Evolutionary conservation across 169 alveolate species (phyloP).

Genomic region (Amoebophrya sp.): DNA sequence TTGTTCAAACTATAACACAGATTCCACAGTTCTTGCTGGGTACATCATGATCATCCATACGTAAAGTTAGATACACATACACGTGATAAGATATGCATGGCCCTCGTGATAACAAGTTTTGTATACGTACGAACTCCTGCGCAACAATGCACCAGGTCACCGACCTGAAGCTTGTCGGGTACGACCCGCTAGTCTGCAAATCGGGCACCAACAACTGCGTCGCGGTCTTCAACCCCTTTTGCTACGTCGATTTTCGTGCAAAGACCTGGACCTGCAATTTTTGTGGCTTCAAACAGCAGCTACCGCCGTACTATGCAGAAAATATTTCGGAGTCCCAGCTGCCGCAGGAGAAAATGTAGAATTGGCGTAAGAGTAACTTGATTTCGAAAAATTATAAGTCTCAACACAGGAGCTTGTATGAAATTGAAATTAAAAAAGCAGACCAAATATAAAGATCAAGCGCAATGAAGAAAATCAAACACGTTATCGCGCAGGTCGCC

Average conservation of each 20-base stretch:
- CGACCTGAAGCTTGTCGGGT: slow-evolving; percentile 50
- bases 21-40: too few relatives aligned
- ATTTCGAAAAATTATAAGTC: too few relatives aligned
- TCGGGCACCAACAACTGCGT: slow-evolving; percentile 43
- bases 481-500: too few relatives aligned
- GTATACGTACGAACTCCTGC: too few relatives aligned
- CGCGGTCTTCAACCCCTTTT: slow-evolving; percentile 51
- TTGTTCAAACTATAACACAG: too few relatives aligned
- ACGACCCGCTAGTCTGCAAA: slow-evolving; percentile 54
- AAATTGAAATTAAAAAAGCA: not conserved
- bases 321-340: slow-evolving; percentile 77
- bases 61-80: too few relatives aligned
- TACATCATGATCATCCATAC: too few relatives aligned
- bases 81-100: too few relatives aligned
- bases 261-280: slow-evolving; percentile 98
- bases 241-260: slow-evolving; percentile 78
- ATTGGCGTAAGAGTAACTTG: too few relatives aligned
- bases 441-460: not conserved
- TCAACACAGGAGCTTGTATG: slow-evolving; percentile 37
- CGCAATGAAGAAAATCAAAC: too few relatives aligned
- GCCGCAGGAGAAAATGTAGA: not conserved
- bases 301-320: slow-evolving; percentile 93
- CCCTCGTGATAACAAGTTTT: too few relatives aligned
- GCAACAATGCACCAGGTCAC: slow-evolving; percentile 49
- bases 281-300: slow-evolving; percentile 81